phyloP scores from a whole-genome alignment of 805 yeast genomes.

The Scheffersomyces stipitis region DNA sequence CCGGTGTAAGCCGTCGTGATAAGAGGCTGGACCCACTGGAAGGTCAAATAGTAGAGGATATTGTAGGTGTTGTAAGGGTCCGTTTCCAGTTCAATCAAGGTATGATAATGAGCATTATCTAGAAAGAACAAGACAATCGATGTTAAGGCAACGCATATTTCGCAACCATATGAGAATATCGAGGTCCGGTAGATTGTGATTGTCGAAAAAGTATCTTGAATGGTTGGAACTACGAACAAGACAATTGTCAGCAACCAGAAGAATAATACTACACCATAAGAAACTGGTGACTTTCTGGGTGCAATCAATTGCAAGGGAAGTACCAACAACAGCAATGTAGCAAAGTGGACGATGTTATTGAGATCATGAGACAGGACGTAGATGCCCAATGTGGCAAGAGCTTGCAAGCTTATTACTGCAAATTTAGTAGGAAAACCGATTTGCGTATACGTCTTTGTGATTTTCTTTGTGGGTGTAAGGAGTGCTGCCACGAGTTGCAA shows the following conservation, averaged over 20 bases:
- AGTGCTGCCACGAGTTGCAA: constrained; percentile 10
- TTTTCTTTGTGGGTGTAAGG: background rate
- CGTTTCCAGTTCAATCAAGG: constrained; percentile 23
- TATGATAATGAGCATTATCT: constrained; percentile 19
- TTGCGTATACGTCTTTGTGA: background rate
- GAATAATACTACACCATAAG: constrained; percentile 21
- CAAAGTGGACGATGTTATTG: background rate
- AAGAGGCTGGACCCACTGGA: constrained; percentile 27
- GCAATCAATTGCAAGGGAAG: constrained; percentile 25
- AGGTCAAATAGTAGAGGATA: constrained; percentile 21
- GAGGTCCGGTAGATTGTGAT: constrained; percentile 12
- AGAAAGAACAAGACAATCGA: constrained; percentile 13
- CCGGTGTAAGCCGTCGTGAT: constrained; percentile 24
- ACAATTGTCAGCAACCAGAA: constrained; percentile 20
- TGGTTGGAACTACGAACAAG: constrained; percentile 9
- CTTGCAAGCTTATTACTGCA: background rate
- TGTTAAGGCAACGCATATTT: constrained; percentile 11
- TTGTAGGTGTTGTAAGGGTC: constrained; percentile 15
- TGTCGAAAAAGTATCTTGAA: constrained; percentile 20
- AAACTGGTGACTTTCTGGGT: constrained; percentile 19
- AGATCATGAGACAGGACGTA: background rate
- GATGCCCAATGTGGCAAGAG: background rate
- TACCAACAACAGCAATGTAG: constrained; percentile 4
- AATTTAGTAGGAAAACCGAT: background rate
- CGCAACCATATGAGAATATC: constrained; percentile 5